Evolutionary conservation across 1,139 yeast genomes (phyloP), one percentile per base, ranked within the genome.

Genomic region (Kodamaea sp.): DNA sequence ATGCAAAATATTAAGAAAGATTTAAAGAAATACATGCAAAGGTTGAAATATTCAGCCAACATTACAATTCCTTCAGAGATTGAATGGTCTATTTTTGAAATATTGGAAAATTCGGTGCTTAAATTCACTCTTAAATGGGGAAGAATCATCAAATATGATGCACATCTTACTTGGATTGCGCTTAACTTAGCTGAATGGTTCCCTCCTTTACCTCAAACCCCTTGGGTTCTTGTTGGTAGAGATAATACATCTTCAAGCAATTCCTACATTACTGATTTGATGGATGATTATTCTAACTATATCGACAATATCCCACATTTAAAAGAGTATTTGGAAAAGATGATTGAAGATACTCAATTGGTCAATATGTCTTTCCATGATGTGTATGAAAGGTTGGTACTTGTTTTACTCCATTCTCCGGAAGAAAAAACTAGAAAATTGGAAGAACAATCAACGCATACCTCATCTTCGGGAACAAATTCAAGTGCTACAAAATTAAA

Each of bases 141-240:
- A 7, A 70, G 73, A 31, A 72, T 82, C 44, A 75, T 86, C 42
- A 82, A 82, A 45, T 90, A 89, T 57, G 95, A 87, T 58, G 75
- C 83, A 36, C 89, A 94, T 0, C 70, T 88, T 54, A 73, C 92
- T 1, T 89, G 96, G 95, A 78, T 86, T 20, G 97, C 96, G 0
- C 65, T 87, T 33, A 89, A 89, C 7, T 65, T 90, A 38, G 94
- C 96, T 2, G 96, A 88, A 58, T 88, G 96, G 95, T 75, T 84
- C 28, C 94, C 95, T 6, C 86, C 88, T 3, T 58, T 71, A 26
- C 65, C 67, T 3, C 59, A 65, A 24, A 67, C 75, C 10, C 59
- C 67, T 1, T 69, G 69, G 70, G 75, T 71, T 6, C 54, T 71
- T 36, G 61, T 64, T 15, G 77, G 76, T 2, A 59, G 75, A 42